These are phyloP conservation scores for Lichtheimia ramosa DNA, from an alignment of 371 early-diverging fungal species.

Conservation along the genomic window DNA sequence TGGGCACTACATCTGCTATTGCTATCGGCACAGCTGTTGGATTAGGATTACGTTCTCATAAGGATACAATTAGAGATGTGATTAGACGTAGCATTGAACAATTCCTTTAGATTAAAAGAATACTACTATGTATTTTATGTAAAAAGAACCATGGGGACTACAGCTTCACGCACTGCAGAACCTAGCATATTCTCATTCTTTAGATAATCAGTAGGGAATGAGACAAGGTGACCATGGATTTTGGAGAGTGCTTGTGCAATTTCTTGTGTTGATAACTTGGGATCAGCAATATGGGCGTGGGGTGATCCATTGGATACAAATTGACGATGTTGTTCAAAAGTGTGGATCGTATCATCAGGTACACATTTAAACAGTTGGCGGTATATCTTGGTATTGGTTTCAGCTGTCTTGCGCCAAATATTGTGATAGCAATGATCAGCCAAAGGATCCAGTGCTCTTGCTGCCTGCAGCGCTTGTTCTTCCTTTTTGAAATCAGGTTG, in stretches of 20 bases:
- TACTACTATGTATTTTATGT: not conserved
- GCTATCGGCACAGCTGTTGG: slow-evolving; percentile 9
- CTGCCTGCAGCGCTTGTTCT: slow-evolving; percentile 4
- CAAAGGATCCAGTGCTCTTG: slow-evolving; percentile 71
- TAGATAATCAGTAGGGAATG: slow-evolving; percentile 59
- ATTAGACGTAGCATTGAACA: not conserved
- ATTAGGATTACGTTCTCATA: not conserved
- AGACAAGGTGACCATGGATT: slow-evolving; percentile 68
- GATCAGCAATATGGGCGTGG: slow-evolving; percentile 62
- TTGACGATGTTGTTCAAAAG: slow-evolving; percentile 60
- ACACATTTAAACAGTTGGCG: slow-evolving; percentile 83
- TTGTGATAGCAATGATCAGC: slow-evolving; percentile 58
- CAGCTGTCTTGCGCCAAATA: slow-evolving; percentile 68
- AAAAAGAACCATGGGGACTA: slow-evolving; percentile 18
- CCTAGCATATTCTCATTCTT: slow-evolving; percentile 31
- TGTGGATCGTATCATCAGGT: slow-evolving; percentile 79
- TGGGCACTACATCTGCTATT: slow-evolving; percentile 15
- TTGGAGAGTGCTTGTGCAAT: slow-evolving; percentile 37
- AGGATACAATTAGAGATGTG: not conserved
- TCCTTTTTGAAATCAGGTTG: slow-evolving; percentile 6
- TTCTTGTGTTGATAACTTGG: slow-evolving; percentile 29
- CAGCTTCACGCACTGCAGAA: slow-evolving; percentile 13
- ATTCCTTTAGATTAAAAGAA: not conserved
- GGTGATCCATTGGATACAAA: slow-evolving; percentile 60
- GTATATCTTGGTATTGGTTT: slow-evolving; percentile 68